Conservation (phyloP, 495 filamentous ascomycete genomes). For the Monascus purpureus region DNA sequence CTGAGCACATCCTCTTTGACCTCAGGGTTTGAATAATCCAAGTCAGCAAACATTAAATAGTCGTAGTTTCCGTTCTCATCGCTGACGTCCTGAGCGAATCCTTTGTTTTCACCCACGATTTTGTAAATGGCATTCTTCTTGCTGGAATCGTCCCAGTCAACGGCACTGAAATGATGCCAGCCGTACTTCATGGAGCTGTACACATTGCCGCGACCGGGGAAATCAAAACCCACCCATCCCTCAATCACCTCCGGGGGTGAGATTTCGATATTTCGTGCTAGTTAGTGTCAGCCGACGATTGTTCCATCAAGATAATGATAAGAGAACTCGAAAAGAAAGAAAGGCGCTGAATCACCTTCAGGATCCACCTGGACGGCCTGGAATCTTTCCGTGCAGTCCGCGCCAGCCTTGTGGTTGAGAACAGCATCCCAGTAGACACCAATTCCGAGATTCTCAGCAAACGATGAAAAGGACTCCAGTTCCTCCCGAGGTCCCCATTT, state of each 20-base stretch:
- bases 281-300: neutral
- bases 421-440: conserved; percentile 63
- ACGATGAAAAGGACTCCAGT: conserved; percentile 35
- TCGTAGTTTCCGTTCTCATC: conserved; percentile 59
- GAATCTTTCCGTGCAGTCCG: conserved; percentile 47
- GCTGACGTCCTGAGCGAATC: conserved; percentile 53
- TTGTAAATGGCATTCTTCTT: conserved; percentile 52
- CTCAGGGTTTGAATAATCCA: conserved; percentile 54
- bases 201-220: conserved; percentile 41
- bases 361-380: conserved; percentile 47
- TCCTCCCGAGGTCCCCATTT: conserved; percentile 63
- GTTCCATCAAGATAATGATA: no score
- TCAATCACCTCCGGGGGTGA: conserved; percentile 48
- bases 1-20: conserved; percentile 47
- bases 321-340: no score
- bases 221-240: conserved; percentile 56
- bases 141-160: conserved; percentile 50
- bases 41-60: conserved; percentile 53
- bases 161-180: conserved; percentile 58
- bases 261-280: conserved; percentile 42
- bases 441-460: conserved; percentile 38
- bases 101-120: conserved; percentile 46
- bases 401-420: conserved; percentile 62
- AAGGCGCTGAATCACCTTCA: no score
- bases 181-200: conserved; percentile 52